Conservation (phyloP, 164 flowering plant genomes). For the Vitis cinerea region DNA sequence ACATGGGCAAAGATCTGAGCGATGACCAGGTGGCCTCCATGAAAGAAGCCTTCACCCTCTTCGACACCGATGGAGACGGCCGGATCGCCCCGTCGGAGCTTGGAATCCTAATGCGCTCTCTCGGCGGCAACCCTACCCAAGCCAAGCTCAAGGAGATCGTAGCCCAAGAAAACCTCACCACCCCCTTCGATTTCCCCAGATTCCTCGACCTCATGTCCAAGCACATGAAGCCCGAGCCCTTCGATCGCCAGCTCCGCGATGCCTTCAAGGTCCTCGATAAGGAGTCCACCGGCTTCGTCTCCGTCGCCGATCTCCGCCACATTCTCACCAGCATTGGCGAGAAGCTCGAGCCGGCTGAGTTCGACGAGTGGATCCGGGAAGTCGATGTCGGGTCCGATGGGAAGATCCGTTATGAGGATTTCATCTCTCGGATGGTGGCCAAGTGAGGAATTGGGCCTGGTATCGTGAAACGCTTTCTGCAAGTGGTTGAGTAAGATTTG, state of each 20-base stretch:
- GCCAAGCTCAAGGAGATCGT: conserved; percentile 81
- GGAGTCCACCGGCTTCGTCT: conserved; percentile 77
- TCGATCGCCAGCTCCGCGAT: conserved; percentile 88
- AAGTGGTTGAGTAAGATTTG: background rate
- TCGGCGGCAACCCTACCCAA: conserved; percentile 95
- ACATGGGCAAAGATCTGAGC: conserved; percentile 77
- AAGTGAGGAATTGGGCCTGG: conserved; percentile 38
- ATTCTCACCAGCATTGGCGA: conserved; percentile 88
- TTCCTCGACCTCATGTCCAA: conserved; percentile 81
- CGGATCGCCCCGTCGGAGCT: conserved; percentile 86
- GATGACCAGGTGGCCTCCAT: conserved; percentile 85
- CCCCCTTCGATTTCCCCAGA: conserved; percentile 80
- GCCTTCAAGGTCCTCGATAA: conserved; percentile 94
- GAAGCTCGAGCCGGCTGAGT: conserved; percentile 89
- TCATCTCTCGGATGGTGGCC: conserved; percentile 84
- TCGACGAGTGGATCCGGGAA: conserved; percentile 98
- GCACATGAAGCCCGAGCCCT: conserved; percentile 84
- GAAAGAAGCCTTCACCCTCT: conserved; percentile 90
- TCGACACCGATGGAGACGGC: conserved; percentile 92
- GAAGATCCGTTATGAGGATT: conserved; percentile 84
- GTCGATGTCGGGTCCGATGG: conserved; percentile 92
- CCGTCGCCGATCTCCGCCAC: conserved; percentile 86
- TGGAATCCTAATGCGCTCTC: conserved; percentile 92
- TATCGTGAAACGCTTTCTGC: background rate
- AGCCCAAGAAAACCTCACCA: conserved; percentile 64